phyloP scores from a whole-genome alignment of 768 basidiomycete genomes.

The Hysterangium stoloniferum region DNA sequence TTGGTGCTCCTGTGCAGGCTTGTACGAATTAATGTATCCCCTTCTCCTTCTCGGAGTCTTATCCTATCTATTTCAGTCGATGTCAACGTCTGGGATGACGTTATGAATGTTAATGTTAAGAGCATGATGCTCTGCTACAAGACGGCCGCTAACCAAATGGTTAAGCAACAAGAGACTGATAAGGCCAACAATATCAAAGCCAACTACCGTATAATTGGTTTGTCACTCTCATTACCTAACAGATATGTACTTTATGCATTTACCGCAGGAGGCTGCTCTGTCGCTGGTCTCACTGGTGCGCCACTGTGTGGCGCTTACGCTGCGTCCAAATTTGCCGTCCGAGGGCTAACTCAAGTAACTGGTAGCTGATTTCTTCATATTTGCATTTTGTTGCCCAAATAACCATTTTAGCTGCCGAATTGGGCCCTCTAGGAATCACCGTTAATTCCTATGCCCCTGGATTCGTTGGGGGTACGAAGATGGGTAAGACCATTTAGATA shows the following conservation, averaged over 20 bases:
- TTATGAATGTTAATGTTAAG: slow-evolving; percentile 32
- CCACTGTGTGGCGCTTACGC: slow-evolving; percentile 19
- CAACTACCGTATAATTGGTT: slow-evolving; percentile 8
- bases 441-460: slow-evolving; percentile 24
- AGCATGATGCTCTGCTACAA: slow-evolving; percentile 31
- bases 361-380: not conserved
- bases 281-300: slow-evolving; percentile 11
- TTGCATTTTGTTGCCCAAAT: not conserved
- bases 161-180: slow-evolving; percentile 19
- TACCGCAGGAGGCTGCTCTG: slow-evolving; percentile 8
- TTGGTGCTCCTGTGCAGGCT: not conserved
- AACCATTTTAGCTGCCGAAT: slow-evolving; percentile 16
- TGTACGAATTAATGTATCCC: not conserved
- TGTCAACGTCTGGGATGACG: slow-evolving; percentile 25
- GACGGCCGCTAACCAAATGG: slow-evolving; percentile 27
- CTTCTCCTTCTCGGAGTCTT: not conserved
- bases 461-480: slow-evolving; percentile 15
- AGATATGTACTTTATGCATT: not conserved
- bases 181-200: not conserved
- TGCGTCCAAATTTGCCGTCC: slow-evolving; percentile 27
- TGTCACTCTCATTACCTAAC: not conserved
- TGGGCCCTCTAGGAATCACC: slow-evolving; percentile 18
- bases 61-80: slow-evolving; percentile 19
- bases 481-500: slow-evolving; percentile 16
- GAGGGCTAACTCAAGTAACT: slow-evolving; percentile 26